These are phyloP conservation scores for Hansenula lynferdii DNA, from an alignment of 1,139 yeast genomes.

Conservation along the genomic window DNA sequence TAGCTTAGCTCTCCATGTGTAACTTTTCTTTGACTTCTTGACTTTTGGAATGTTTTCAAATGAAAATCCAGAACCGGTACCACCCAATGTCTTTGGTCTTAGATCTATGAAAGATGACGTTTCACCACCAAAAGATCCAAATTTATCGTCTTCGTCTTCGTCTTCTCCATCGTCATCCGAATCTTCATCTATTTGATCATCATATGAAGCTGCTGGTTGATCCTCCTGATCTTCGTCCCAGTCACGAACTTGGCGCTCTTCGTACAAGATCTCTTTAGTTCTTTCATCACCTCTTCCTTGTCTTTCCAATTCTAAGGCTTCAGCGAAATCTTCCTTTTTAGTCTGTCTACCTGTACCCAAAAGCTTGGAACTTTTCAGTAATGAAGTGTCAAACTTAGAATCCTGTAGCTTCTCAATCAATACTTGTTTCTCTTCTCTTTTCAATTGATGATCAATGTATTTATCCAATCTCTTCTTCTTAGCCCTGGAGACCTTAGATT, in stretches of 20 bases:
- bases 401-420: slow-evolving; percentile 67
- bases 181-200: slow-evolving; percentile 7
- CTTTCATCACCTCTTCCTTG: slow-evolving; percentile 68
- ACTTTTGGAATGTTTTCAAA: slow-evolving; percentile 52
- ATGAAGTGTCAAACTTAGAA: slow-evolving; percentile 68
- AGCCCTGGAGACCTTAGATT: slow-evolving; percentile 62
- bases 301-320: slow-evolving; percentile 69
- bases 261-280: slow-evolving; percentile 62
- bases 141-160: slow-evolving; percentile 25
- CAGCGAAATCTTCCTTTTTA: slow-evolving; percentile 62
- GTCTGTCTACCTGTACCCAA: slow-evolving; percentile 79
- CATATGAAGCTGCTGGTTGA: too few relatives aligned
- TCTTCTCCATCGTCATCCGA: slow-evolving; percentile 22
- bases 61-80: slow-evolving; percentile 63
- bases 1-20: slow-evolving; percentile 54
- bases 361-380: slow-evolving; percentile 65
- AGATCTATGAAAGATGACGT: slow-evolving; percentile 63
- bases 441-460: slow-evolving; percentile 81
- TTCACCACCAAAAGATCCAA: slow-evolving; percentile 21
- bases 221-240: slow-evolving; percentile 47
- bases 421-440: slow-evolving; percentile 82
- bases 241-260: slow-evolving; percentile 58
- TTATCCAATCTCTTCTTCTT: slow-evolving; percentile 77
- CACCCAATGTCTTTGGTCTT: slow-evolving; percentile 62
- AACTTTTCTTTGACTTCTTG: slow-evolving; percentile 40